Conservation (phyloP, 2,329 filamentous ascomycete genomes). For the Pezicula radicicola region DNA sequence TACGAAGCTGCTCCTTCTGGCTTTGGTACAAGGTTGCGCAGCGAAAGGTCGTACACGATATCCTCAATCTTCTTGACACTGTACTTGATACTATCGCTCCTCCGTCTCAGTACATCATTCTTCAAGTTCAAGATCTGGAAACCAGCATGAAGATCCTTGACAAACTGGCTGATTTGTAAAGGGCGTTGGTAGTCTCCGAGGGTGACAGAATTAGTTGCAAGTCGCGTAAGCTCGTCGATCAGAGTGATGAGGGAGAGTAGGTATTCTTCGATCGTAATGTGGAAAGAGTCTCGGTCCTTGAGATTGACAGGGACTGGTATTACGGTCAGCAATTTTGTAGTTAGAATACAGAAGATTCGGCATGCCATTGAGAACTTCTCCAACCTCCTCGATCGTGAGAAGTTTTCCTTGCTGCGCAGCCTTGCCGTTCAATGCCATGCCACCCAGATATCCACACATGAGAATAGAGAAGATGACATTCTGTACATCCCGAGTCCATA, state of each 20-base stretch:
- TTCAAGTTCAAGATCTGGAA: slow-evolving; percentile 98
- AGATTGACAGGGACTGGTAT: slow-evolving; percentile 79
- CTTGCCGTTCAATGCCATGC: slow-evolving; percentile 53
- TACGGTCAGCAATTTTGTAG: slow-evolving; percentile 9
- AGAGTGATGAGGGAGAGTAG: slow-evolving; percentile 83
- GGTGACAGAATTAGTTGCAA: slow-evolving; percentile 93
- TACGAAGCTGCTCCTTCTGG: slow-evolving; percentile 3
- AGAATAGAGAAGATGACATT: slow-evolving; percentile 63
- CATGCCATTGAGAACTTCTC: slow-evolving; percentile 65
- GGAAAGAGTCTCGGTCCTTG: slow-evolving; percentile 86
- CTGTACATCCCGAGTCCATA: slow-evolving; percentile 84
- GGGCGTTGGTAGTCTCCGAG: slow-evolving; percentile 84
- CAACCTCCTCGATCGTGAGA: slow-evolving; percentile 85
- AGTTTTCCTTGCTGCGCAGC: slow-evolving; percentile 61
- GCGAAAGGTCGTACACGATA: slow-evolving; percentile 90
- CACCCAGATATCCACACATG: slow-evolving; percentile 74
- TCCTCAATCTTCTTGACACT: slow-evolving; percentile 97
- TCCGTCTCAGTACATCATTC: slow-evolving; percentile 85
- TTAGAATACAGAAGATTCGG: not conserved
- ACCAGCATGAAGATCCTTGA: slow-evolving; percentile 92
- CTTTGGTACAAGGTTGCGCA: slow-evolving; percentile 73
- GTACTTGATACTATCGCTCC: slow-evolving; percentile 94
- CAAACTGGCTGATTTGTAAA: slow-evolving; percentile 82
- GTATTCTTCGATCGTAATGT: slow-evolving; percentile 96
- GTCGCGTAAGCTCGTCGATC: slow-evolving; percentile 84